Base-by-base conservation (phyloP, 345 rosid species). In the Aurinia saxatilis region DNA sequence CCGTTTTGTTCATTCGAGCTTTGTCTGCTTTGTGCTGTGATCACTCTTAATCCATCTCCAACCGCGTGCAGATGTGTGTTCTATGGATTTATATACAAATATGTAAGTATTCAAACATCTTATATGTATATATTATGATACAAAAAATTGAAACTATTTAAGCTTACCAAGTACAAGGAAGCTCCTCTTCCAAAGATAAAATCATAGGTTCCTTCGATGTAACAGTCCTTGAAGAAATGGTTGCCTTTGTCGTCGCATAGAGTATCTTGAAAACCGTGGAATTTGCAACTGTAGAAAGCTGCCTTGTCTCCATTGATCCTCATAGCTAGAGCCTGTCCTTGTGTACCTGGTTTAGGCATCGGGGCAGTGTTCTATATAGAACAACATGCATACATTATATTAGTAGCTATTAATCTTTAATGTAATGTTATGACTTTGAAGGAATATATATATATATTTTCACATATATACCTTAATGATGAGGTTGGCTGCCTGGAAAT, bases 171-270 rank as follows among this genome's bases (percentile, higher is more conserved):
- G 61, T 73, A 73, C 36, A 73, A 39, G 44, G 77, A 73, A 45
- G 68, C 72, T 8, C 86, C 91, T 7, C 75, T 73, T 70, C 93
- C 91, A 5, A 83, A 91, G 65, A 90, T 82, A 80, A 79, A 87
- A 73, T 85, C 97, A 27, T 83, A 80, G 1, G 89, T 87, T 75
- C 97, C 97, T 72, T 77, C 79, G 21, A 90, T 74, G 67, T 74
- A 71, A 50, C 97, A 83, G 16, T 85, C 81, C 72, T 83, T 85
- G 64, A 75, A 87, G 69, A 87, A 83, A 71, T 85, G 90, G 45
- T 52, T 34, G 47, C 93, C 93, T 13, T 17, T 72, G 25, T 83
- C 84, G 63, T 85, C 83, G 4, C 84, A 85, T 12, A 81, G 7
- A 0, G 89, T 80, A 52, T 82, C 86, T 47, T 85, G 83, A 47